Evolutionary conservation across 169 alveolate species (phyloP).

Genomic region (Theileria equi): DNA sequence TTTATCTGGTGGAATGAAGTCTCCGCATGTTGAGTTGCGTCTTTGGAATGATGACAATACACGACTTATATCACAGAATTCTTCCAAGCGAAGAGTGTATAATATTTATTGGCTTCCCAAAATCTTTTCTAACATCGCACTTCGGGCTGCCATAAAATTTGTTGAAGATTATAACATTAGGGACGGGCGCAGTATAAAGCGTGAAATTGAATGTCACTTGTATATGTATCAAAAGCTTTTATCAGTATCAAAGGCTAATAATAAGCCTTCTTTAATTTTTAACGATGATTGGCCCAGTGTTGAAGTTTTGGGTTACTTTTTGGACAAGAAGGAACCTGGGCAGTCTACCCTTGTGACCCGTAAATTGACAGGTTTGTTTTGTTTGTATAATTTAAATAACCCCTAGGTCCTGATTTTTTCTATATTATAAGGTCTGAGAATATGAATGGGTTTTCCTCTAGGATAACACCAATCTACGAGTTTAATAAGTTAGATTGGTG

Average conservation of each 20-base stretch:
- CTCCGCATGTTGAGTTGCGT: conserved; percentile 74
- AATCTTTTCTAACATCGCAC: conserved; percentile 57
- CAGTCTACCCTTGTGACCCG: conserved; percentile 74
- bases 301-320: conserved; percentile 79
- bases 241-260: conserved; percentile 42
- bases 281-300: conserved; percentile 86
- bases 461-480: conserved; percentile 77
- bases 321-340: conserved; percentile 81
- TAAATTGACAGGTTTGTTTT: conserved; percentile 63
- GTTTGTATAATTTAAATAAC: background rate
- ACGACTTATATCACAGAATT: conserved; percentile 76
- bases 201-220: conserved; percentile 83
- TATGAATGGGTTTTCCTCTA: conserved; percentile 59
- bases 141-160: conserved; percentile 80
- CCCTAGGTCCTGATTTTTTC: conserved; percentile 80
- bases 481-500: conserved; percentile 84
- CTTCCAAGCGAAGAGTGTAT: conserved; percentile 79
- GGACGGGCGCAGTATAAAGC: conserved; percentile 82
- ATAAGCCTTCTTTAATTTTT: conserved; percentile 29
- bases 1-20: conserved; percentile 68
- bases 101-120: conserved; percentile 79
- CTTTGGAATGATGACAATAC: conserved; percentile 69
- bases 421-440: conserved; percentile 79
- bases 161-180: conserved; percentile 81
- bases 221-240: conserved; percentile 76